These are phyloP conservation scores for Talaromyces ruber DNA, from an alignment of 495 filamentous ascomycete genomes.

Conservation along the genomic window DNA sequence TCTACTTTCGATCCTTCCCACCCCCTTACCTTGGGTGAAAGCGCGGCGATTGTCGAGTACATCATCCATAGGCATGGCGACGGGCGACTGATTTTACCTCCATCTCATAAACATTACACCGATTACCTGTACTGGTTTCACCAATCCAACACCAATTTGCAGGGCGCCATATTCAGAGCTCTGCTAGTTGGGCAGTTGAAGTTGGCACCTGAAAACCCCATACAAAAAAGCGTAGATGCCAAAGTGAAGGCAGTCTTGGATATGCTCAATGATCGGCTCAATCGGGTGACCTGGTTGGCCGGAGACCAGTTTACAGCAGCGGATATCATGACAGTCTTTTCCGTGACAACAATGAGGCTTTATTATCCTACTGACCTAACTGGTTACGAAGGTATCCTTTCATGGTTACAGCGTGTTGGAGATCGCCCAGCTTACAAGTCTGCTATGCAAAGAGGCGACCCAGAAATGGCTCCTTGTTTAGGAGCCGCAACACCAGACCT, in stretches of 20 bases:
- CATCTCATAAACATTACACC: slow-evolving; percentile 35
- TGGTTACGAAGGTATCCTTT: slow-evolving; percentile 32
- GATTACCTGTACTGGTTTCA: slow-evolving; percentile 56
- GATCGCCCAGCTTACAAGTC: slow-evolving; percentile 30
- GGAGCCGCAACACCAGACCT: slow-evolving; percentile 14
- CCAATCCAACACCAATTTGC: slow-evolving; percentile 48
- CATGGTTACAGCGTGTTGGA: slow-evolving; percentile 34
- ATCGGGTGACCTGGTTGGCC: slow-evolving; percentile 43
- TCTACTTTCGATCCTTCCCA: slow-evolving; percentile 10
- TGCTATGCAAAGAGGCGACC: slow-evolving; percentile 39
- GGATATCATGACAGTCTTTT: slow-evolving; percentile 50
- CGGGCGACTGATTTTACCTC: slow-evolving; percentile 31
- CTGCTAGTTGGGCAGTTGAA: slow-evolving; percentile 11
- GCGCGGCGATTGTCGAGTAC: slow-evolving; percentile 47
- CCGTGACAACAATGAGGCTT: slow-evolving; percentile 45
- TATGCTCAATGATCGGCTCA: slow-evolving; percentile 36
- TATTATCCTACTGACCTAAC: slow-evolving; percentile 36
- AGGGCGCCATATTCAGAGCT: slow-evolving; percentile 24
- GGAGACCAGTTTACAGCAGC: slow-evolving; percentile 52
- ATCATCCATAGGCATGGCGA: slow-evolving; percentile 42
- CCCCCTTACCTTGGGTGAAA: slow-evolving; percentile 42
- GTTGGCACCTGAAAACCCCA: slow-evolving; percentile 10
- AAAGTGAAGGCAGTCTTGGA: slow-evolving; percentile 19
- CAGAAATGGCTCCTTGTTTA: slow-evolving; percentile 21
- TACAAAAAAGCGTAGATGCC: slow-evolving; percentile 9